phyloP scores from a whole-genome alignment of 805 yeast genomes.

The Candida glaebosa region DNA sequence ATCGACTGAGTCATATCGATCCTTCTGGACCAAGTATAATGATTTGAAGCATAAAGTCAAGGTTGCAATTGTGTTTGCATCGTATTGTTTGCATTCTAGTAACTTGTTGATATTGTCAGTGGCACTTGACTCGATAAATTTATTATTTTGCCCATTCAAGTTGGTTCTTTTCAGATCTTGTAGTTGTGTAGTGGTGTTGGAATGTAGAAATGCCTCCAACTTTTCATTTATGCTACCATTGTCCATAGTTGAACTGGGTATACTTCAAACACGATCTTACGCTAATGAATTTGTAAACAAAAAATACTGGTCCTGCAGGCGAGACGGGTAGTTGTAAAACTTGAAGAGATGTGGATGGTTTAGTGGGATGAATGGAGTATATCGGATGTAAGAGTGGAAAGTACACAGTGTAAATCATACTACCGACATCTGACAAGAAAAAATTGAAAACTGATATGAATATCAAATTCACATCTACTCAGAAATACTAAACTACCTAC shows the following conservation, averaged over 20 bases:
- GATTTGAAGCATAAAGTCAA: conserved; percentile 16
- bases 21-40: conserved; percentile 12
- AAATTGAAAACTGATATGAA: too few relatives aligned
- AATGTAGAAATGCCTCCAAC: neutral
- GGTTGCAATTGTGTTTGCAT: conserved; percentile 5
- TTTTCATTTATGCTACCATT: neutral
- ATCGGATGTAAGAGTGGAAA: too few relatives aligned
- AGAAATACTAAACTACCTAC: too few relatives aligned
- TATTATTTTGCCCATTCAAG: neutral
- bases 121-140: conserved; percentile 1
- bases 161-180: conserved; percentile 1
- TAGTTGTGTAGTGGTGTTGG: neutral
- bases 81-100: conserved; percentile 3
- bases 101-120: neutral
- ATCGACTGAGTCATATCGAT: conserved; percentile 6
- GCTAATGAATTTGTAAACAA: conserved; percentile 1
- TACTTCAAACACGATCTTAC: neutral
- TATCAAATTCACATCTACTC: too few relatives aligned
- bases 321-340: too few relatives aligned
- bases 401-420: too few relatives aligned
- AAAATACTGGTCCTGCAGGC: conserved; percentile 2
- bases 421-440: too few relatives aligned
- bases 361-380: too few relatives aligned
- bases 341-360: too few relatives aligned
- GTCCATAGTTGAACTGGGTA: neutral